Percentiles rank a stretch among this genome's conserved stretches.
These are phyloP conservation scores for Sapria himalayana DNA, from an alignment of 345 rosid genomes.

Conservation along the genomic window DNA sequence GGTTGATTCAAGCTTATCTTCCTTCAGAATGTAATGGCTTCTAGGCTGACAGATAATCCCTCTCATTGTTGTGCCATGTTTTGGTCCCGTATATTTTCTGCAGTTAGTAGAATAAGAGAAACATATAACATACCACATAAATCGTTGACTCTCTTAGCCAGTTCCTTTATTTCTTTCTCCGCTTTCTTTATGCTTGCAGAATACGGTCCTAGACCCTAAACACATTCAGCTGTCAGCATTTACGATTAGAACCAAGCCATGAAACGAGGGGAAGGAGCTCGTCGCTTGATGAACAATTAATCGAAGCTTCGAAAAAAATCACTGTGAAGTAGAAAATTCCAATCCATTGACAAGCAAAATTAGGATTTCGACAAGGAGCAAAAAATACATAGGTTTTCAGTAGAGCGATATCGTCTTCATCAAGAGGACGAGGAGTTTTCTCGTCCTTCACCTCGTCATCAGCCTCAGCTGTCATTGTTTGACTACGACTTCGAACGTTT, in stretches of 20 bases:
- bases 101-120: neutral
- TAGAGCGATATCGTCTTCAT: conserved; percentile 83
- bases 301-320: neutral
- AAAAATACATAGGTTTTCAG: conserved; percentile 64
- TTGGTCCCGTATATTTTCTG: no score
- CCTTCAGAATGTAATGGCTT: no score
- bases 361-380: conserved; percentile 1
- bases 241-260: neutral
- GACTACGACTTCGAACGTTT: conserved; percentile 1
- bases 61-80: no score
- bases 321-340: neutral
- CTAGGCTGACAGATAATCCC: no score
- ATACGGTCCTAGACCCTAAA: conserved; percentile 88
- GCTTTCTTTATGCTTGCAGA: conserved; percentile 64
- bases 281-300: no score
- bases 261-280: neutral
- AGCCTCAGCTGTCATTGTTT: conserved; percentile 17
- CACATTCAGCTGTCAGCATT: neutral
- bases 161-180: conserved; percentile 80
- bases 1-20: no score
- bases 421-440: conserved; percentile 78
- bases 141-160: conserved; percentile 81
- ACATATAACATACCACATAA: conserved; percentile 35
- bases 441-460: conserved; percentile 61
- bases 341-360: neutral